Evolutionary conservation across 2,329 filamentous ascomycete genomes (phyloP), one percentile per base, ranked within the genome.

Genomic region (Diaporthe velutina): DNA sequence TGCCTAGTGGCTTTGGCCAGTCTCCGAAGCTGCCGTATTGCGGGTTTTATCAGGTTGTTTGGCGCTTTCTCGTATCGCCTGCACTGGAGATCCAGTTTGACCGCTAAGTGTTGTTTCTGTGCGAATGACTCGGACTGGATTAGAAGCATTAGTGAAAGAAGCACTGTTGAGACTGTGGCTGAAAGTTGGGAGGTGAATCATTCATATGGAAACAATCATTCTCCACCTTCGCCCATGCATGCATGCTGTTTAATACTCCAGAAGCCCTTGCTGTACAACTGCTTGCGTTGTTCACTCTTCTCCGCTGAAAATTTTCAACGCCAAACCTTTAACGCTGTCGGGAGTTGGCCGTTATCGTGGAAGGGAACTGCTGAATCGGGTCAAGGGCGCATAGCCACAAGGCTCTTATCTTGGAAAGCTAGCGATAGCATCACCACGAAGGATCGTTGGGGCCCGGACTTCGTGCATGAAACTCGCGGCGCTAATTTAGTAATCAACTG

Each of bases 401-500:
- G 45, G 40, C 30, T 67, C 64, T 67, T 67, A 67, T 67, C 64
- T 55, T 55, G 54, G 28, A 6, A 19, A 40, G 64, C 64, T 28
- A 67, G 22, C 45, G 45, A 67, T 52, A 52, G 64, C 45, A 67
- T 67, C 64, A 67, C 22, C 45, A 10, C 33, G 64, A 67, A 67
- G 45, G 30, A 67, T 67, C 45, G 40, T 17, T 67, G 45, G 45
- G 30, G 45, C 6, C 45, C 33, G 64, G 64, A 10, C 19, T 25
- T 50, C 30, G 30, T 67, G 64, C 64, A 67, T 52, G 64, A 52
- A 67, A 52, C 30, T 19, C 30, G 22, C n/a, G 45, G 15, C 64
- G 64, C 64, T 67, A 67, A 67, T 52, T 52, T 38, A 67, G 45
- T 25, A 38, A 38, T 52, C 64, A 67, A 67, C 64, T 67, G 45